phyloP scores from a whole-genome alignment of 2,329 filamentous ascomycete species.

The Fusarium sp. region DNA sequence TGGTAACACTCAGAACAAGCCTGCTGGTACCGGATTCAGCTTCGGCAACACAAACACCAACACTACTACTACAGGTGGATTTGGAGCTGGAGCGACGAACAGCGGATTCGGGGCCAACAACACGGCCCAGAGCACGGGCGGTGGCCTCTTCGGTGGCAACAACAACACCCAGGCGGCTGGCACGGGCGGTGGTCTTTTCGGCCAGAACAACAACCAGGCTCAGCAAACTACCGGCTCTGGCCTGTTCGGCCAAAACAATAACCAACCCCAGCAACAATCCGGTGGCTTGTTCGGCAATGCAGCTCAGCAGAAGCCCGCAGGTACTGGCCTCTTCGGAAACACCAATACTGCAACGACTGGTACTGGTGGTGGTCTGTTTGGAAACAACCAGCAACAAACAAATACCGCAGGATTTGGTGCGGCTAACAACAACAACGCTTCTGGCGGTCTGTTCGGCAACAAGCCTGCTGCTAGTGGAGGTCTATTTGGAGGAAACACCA shows the following conservation, averaged over 20 bases:
- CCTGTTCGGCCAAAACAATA: slow-evolving; percentile 53
- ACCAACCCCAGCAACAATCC: slow-evolving; percentile 49
- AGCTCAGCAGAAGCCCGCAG: slow-evolving; percentile 54
- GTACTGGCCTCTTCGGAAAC: slow-evolving; percentile 48
- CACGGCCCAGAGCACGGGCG: slow-evolving; percentile 45
- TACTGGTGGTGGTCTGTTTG: slow-evolving; percentile 55
- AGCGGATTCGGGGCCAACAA: slow-evolving; percentile 46
- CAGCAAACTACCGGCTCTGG: slow-evolving; percentile 44
- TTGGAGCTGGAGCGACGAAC: slow-evolving; percentile 43
- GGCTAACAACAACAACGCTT: slow-evolving; percentile 47
- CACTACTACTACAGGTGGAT: slow-evolving; percentile 38
- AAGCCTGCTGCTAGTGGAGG: slow-evolving; percentile 53
- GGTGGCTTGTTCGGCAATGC: slow-evolving; percentile 60
- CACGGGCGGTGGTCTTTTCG: slow-evolving; percentile 58
- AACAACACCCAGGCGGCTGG: slow-evolving; percentile 51
- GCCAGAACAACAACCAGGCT: slow-evolving; percentile 46
- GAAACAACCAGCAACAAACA: slow-evolving; percentile 51
- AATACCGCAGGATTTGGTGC: slow-evolving; percentile 49
- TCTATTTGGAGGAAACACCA: slow-evolving; percentile 54
- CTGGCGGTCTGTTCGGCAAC: slow-evolving; percentile 55
- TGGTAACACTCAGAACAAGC: slow-evolving; percentile 55
- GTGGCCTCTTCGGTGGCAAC: slow-evolving; percentile 59
- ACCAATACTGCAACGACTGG: slow-evolving; percentile 18
- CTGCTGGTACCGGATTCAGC: slow-evolving; percentile 52
- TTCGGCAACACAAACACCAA: slow-evolving; percentile 56